Base-by-base conservation (phyloP, 1,139 yeast species). In the Pichia sp. region DNA sequence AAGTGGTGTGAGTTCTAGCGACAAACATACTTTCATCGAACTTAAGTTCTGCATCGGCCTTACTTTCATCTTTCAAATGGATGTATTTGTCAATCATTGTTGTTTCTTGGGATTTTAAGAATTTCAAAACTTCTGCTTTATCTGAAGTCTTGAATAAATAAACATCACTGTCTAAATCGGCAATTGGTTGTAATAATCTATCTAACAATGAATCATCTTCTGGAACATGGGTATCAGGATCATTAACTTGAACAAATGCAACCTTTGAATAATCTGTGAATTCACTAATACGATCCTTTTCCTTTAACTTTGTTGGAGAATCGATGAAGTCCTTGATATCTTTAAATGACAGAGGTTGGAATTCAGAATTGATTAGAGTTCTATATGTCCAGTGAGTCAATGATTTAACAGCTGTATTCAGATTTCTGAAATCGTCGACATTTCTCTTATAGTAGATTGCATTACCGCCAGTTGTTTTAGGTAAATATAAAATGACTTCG, bases 141-240 rank as follows among this genome's bases (percentile, higher is more conserved):
- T 80, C 80, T 30, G 73, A 71, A 2, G 81, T 73, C 37, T 74
- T 75, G 60, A 71, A 80, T 14, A 85, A 62, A 53, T 73, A 71
- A 14, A 81, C 70, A 55, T 83, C 76, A 51, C 73, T 69, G 1
- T 84, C 82, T 8, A 82, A 67, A 43, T 75, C 70, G 48, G 84
- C 76, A 20, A 83, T 67, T 15, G 78, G 79, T 46, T 81, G 83
- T 38, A 82, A 65, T 44, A 85, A 58, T 57, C 82, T 75, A 3
- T 84, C 81, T 50, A 85, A 67, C 8, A 84, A 66, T 27, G 75
- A 75, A 54, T 73, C 73, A 62, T 85, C 93, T 59, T 85, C 93
- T 2, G 71, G 70, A 1, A 79, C 72, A 3, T 69, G 68, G 0
- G 79, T 72, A 12, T 70, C 70, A 5, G 70, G 67, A 54, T 84